A percentile compares a stretch with the other conserved stretches of the same genome.
Conservation (phyloP, 140 eudicot genomes). For the Flaveria floridana region DNA sequence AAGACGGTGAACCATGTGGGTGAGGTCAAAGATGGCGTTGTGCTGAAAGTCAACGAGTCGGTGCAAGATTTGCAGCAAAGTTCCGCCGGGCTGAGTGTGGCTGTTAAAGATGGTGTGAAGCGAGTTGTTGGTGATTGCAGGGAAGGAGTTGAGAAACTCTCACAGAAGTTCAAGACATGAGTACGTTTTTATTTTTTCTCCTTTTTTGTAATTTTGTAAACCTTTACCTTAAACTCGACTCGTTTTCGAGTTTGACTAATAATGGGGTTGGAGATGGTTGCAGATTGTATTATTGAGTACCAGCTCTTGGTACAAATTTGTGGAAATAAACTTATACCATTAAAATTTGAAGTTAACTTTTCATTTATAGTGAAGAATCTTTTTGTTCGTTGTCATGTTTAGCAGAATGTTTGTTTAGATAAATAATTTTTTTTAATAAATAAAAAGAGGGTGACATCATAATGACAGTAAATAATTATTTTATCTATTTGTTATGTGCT, state of each 20-base stretch:
- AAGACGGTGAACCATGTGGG: conserved; percentile 37
- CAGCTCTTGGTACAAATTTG: conserved; percentile 14
- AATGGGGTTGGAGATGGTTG: conserved; percentile 31
- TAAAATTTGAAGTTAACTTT: conserved; percentile 6
- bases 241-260: conserved; percentile 25
- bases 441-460: background rate
- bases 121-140: conserved; percentile 76
- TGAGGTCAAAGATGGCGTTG: conserved; percentile 53
- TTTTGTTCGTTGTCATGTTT: background rate
- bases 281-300: conserved; percentile 20
- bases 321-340: conserved; percentile 15
- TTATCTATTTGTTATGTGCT: background rate
- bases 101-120: conserved; percentile 66
- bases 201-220: conserved; percentile 38
- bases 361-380: background rate
- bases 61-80: conserved; percentile 57
- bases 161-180: conserved; percentile 91
- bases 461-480: background rate
- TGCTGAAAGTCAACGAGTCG: conserved; percentile 43
- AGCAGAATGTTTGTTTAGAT: background rate
- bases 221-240: background rate
- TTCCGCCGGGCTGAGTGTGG: conserved; percentile 44
- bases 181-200: background rate
- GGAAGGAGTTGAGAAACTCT: conserved; percentile 73
- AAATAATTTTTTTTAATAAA: background rate